phyloP scores from a whole-genome alignment of 2,329 filamentous ascomycete species.

The Apiospora rasikravindrae region DNA sequence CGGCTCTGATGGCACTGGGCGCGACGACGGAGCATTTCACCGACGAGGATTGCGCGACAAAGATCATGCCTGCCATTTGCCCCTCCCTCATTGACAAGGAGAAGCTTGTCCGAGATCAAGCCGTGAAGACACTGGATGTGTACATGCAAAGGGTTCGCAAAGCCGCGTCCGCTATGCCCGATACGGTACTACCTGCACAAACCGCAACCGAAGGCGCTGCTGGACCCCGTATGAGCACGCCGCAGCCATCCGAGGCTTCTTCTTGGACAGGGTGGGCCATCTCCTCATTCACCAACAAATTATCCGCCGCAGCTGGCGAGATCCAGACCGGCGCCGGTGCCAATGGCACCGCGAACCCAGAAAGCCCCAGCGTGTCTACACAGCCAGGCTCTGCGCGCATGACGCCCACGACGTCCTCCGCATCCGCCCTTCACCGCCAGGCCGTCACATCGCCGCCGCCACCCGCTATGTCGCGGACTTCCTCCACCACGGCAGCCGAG shows the following conservation, averaged over 20 bases:
- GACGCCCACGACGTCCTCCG: constrained; percentile 53
- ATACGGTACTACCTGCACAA: constrained; percentile 75
- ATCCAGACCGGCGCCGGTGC: constrained; percentile 66
- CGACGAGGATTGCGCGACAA: constrained; percentile 86
- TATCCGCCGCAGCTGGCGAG: constrained; percentile 82
- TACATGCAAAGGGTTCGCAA: constrained; percentile 86
- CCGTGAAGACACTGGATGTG: constrained; percentile 84
- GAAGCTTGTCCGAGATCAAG: constrained; percentile 91
- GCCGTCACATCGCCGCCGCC: constrained; percentile 58
- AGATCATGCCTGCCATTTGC: constrained; percentile 83
- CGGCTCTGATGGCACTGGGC: constrained; percentile 81
- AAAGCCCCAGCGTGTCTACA: constrained; percentile 43
- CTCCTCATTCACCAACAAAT: constrained; percentile 95
- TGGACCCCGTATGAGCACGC: constrained; percentile 76
- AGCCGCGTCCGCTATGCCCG: constrained; percentile 75
- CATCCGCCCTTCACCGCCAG: constrained; percentile 66
- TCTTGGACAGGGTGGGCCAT: constrained; percentile 97
- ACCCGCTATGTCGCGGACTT: constrained; percentile 50
- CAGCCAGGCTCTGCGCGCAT: constrained; percentile 44
- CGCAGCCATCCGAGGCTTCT: constrained; percentile 64
- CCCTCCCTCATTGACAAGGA: constrained; percentile 92
- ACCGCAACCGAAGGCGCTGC: constrained; percentile 54
- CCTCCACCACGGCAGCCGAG: constrained; percentile 51
- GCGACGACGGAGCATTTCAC: constrained; percentile 86
- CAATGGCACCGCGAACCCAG: constrained; percentile 46